Base-by-base conservation (phyloP, 257 asterid species). In the Forsythia suspensa region DNA sequence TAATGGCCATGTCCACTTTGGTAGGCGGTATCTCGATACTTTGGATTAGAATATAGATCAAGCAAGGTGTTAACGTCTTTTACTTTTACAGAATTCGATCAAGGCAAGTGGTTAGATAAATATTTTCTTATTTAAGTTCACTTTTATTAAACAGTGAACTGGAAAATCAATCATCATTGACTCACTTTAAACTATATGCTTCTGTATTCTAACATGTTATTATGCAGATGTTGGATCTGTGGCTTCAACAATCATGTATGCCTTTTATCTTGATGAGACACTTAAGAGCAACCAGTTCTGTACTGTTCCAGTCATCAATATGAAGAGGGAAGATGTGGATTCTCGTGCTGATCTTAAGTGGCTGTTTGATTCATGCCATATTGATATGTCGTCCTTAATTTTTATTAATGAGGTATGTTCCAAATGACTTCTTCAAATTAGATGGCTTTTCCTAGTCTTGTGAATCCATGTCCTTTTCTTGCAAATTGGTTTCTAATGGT, bases 151-250 rank as follows among this genome's bases (percentile, higher is more conserved):
- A 34, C 12, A 8, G 48, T 69, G 52, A 41, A 40, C 46, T 39
- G 70, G 44, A 63, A 59, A 59, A 46, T 61, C 44, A 21, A 68
- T 42, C 43, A 9, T 72, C 46, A 36, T 65, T 81, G 36, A 21
- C 78, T 74, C 38, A 76, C 21, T 39, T 79, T 78, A 11, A 38
- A 5, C 13, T 67, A 71, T 70, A 18, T 29, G 76, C 78, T n/a
- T 75, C 36, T 79, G 38, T 80, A 67, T 65, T 68, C 75, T 76
- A 24, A 74, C 59, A 59, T 85, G n/a, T 39, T 79, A 71, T 69
- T 72, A 71, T 78, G 88, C 91, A 93, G 98, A 92, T 86, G 89
- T 89, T 61, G 97, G 95, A 76, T 88, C 97, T 13, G 86, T 91
- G 87, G 94, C 85, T 66, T 86, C 97, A 29, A 87, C 95, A 59